Percentiles rank a stretch among this genome's conserved stretches.
These are phyloP conservation scores for Linum tenue DNA, from an alignment of 345 rosid species.

Conservation along the genomic window DNA sequence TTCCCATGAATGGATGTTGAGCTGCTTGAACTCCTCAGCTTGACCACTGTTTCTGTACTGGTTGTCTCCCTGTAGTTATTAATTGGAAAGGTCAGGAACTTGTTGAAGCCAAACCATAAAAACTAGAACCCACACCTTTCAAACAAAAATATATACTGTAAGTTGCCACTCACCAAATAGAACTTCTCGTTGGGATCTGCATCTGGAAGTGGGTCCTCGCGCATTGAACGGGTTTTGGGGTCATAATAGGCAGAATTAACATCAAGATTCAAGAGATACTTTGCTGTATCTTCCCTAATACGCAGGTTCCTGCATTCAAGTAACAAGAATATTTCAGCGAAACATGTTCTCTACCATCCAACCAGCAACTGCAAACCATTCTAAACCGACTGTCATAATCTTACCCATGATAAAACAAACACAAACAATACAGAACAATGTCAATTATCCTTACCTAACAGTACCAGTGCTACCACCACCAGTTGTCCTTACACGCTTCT, in stretches of 20 bases:
- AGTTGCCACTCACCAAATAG: slow-evolving; percentile 33
- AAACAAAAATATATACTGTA: too few species aligned
- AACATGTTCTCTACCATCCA: background rate
- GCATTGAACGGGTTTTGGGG: slow-evolving; percentile 71
- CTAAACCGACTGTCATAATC: background rate
- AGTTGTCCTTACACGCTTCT: slow-evolving; percentile 91
- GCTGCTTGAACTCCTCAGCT: slow-evolving; percentile 62
- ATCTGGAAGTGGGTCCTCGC: slow-evolving; percentile 77
- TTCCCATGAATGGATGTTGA: slow-evolving; percentile 51
- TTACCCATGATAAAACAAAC: background rate
- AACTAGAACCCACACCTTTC: too few species aligned
- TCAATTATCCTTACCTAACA: slow-evolving; percentile 41
- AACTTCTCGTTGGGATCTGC: slow-evolving; percentile 70
- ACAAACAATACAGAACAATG: background rate
- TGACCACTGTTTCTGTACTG: slow-evolving; percentile 66
- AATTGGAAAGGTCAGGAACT: background rate
- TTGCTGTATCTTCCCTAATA: slow-evolving; percentile 71
- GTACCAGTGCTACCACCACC: slow-evolving; percentile 99
- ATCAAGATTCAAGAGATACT: slow-evolving; percentile 65
- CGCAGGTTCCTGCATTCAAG: slow-evolving; percentile 45
- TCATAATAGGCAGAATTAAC: slow-evolving; percentile 70
- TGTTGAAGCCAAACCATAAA: background rate
- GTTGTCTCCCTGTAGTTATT: slow-evolving; percentile 47
- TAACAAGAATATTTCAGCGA: background rate
- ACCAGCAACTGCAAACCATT: background rate